Evolutionary conservation across 345 rosid species (phyloP), one percentile per base, ranked within the genome.

Genomic region (Bretschneidera sinensis): DNA sequence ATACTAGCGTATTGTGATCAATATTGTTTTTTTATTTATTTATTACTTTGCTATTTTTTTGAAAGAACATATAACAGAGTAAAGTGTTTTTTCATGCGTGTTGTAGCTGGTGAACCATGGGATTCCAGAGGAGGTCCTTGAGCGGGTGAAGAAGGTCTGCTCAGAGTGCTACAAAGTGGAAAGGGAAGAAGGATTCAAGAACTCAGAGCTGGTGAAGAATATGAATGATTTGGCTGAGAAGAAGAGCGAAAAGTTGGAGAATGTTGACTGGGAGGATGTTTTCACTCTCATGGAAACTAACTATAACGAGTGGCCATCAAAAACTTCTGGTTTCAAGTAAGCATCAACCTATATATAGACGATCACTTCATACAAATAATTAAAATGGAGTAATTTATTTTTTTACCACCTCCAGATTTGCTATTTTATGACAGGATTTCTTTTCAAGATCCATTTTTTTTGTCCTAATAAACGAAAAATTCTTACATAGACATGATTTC

Each of bases 191-290:
- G 74, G 60, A 23, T 92, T 92, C 83, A 69, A 82, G 49, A 65
- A 69, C 48, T 92, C 95, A 3, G 55, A 63, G 24, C 55, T 78
- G 0, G 80, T 81, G 67, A 83, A 78, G 71, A 31, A 70, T 28
- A 62, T 89, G 70, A 60, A 76, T 9, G 85, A 86, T 18, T 23
- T 83, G 58, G 59, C 61, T 50, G 60, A 66, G 43, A 82, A 59
- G 43, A 82, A 82, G 8, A 60, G 56, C n/a, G 81, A 79, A 57
- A 85, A 69, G 54, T 47, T 89, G 68, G 98, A 87, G 56, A 68
- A 51, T 67, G 78, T 79, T 61, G 96, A 92, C 59, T 86, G 95
- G 92, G 96, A 92, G 67, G 98, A 92, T 67, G 92, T 78, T n/a
- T 68, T 92, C 78, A 77, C 73, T 66, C 86, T 92, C 69, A 49